These are phyloP conservation scores for Penicillium salamii DNA, from an alignment of 495 filamentous ascomycete genomes.

Conservation along the genomic window DNA sequence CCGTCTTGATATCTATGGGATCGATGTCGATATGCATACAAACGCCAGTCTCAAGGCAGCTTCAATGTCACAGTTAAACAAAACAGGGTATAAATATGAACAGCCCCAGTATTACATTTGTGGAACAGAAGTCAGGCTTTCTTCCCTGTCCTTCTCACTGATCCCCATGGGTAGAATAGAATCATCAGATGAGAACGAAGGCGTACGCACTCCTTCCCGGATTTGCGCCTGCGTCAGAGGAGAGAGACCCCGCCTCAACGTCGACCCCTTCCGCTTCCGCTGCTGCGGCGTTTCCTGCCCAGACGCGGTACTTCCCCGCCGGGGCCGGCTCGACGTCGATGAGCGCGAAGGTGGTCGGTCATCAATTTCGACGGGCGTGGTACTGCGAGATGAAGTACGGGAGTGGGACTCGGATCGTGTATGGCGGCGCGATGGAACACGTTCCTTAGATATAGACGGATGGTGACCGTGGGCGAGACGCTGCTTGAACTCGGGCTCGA, in stretches of 20 bases:
- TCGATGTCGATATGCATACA: slow-evolving; percentile 1
- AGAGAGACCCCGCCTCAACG: slow-evolving; percentile 35
- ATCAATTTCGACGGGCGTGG: slow-evolving; percentile 38
- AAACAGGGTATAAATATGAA: slow-evolving; percentile 7
- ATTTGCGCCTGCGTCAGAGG: slow-evolving; percentile 45
- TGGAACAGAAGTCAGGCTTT: slow-evolving; percentile 18
- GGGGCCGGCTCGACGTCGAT: slow-evolving; percentile 31
- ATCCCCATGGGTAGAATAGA: slow-evolving; percentile 25
- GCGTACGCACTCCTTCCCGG: slow-evolving; percentile 36
- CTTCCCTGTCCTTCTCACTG: slow-evolving; percentile 25
- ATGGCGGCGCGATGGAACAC: slow-evolving; percentile 30
- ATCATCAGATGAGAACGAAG: slow-evolving; percentile 41
- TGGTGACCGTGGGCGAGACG: slow-evolving; percentile 31
- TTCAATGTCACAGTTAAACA: not conserved
- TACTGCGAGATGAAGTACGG: slow-evolving; percentile 49
- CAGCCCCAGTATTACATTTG: slow-evolving; percentile 9
- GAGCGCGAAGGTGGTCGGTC: slow-evolving; percentile 42
- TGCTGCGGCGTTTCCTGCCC: slow-evolving; percentile 31
- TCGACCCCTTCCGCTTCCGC: slow-evolving; percentile 35
- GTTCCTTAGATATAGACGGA: slow-evolving; percentile 30
- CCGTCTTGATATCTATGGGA: not conserved
- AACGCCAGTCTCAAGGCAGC: not conserved
- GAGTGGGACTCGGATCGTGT: slow-evolving; percentile 46
- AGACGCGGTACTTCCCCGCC: slow-evolving; percentile 33
- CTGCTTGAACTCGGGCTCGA: slow-evolving; percentile 20